Conservation (phyloP, 495 filamentous ascomycete genomes). For the Tuber umbilicatum region DNA sequence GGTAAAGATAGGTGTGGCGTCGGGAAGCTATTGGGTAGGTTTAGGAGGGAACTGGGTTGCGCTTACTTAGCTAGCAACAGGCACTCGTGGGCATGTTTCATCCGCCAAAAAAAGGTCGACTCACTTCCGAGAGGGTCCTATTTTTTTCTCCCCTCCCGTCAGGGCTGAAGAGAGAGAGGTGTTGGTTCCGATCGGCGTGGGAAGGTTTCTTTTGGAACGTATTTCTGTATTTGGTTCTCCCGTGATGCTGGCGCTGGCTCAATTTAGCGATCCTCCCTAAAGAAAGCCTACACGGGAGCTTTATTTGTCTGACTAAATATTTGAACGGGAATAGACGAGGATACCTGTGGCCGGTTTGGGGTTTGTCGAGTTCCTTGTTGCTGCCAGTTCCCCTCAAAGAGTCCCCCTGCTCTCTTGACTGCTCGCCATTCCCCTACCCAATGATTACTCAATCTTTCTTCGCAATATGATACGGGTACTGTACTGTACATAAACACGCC, state of each 20-base stretch:
- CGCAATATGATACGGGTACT: no score
- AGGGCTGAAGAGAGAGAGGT: not conserved
- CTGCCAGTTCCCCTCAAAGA: not conserved
- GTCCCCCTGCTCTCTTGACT: not conserved
- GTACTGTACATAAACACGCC: not conserved
- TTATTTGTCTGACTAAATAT: not conserved
- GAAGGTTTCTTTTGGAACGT: not conserved
- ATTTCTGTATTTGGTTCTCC: not conserved
- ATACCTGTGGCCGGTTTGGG: not conserved
- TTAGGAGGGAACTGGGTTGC: not conserved
- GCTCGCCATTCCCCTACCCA: not conserved
- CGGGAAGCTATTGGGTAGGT: not conserved
- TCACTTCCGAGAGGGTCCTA: not conserved
- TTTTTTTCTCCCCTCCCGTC: not conserved
- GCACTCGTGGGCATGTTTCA: not conserved
- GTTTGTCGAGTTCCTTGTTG: not conserved
- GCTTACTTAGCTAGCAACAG: not conserved
- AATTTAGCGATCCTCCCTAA: not conserved
- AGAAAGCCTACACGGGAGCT: not conserved
- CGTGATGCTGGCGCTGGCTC: not conserved
- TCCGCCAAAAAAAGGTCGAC: not conserved
- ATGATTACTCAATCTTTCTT: not conserved
- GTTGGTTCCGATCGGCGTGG: not conserved
- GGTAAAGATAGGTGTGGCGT: slow-evolving; percentile 1
- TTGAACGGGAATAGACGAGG: not conserved